Conservation (phyloP, 345 rosid species). For the Euphorbia lathyris region DNA sequence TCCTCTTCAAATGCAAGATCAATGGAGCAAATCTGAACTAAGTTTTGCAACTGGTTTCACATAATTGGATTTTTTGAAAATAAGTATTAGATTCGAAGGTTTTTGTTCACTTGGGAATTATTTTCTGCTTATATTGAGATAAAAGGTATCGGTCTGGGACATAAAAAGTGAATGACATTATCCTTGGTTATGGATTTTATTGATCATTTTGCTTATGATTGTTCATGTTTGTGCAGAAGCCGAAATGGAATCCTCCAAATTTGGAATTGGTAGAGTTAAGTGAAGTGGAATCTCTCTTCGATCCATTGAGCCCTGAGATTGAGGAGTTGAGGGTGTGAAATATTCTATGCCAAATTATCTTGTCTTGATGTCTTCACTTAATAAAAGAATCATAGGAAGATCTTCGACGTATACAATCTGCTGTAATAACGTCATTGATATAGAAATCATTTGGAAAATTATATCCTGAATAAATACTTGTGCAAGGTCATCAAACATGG, state of each 20-base stretch:
- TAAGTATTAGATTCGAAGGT: background rate
- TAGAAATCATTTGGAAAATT: background rate
- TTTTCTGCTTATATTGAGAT: background rate
- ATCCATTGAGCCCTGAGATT: constrained; percentile 46
- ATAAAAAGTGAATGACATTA: background rate
- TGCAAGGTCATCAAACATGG: background rate
- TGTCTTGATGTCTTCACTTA: background rate
- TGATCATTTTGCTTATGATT: background rate
- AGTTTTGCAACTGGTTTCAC: background rate
- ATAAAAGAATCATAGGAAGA: background rate
- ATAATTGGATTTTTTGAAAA: background rate
- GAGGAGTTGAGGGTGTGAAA: constrained; percentile 56
- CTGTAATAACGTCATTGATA: background rate
- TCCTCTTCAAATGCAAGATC: background rate
- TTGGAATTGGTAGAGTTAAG: constrained; percentile 54
- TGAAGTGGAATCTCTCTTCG: constrained; percentile 68
- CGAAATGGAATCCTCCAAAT: constrained; percentile 74
- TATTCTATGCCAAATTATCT: background rate
- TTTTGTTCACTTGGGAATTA: background rate
- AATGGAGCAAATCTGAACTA: background rate
- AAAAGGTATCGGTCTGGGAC: no score
- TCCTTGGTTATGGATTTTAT: background rate
- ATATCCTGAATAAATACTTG: background rate
- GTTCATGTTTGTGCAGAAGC: constrained; percentile 54
- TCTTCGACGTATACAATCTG: background rate